phyloP scores from a whole-genome alignment of 441 rosid genomes.

The Gossypium lobatum region DNA sequence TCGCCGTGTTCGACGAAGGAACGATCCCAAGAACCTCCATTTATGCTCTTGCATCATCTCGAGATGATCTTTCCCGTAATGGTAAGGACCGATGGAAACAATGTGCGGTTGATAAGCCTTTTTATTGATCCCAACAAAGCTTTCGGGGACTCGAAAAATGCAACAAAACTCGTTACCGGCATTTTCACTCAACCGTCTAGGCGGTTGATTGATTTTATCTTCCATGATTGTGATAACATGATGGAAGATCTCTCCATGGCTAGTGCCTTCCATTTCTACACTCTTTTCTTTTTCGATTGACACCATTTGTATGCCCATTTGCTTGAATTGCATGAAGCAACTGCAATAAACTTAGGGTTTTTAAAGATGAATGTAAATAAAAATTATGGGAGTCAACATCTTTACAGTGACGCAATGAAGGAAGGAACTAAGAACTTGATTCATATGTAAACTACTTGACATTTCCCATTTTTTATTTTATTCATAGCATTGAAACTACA shows the following conservation, averaged over 20 bases:
- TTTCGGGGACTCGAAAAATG: not conserved
- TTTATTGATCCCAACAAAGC: not conserved
- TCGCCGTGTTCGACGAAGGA: not conserved
- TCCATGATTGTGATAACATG: slow-evolving; percentile 3
- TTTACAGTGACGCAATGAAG: not conserved
- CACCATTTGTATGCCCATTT: no score
- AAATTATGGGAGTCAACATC: no score
- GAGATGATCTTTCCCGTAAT: not conserved
- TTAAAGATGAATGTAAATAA: not conserved
- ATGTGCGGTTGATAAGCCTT: not conserved
- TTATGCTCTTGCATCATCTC: slow-evolving; percentile 1
- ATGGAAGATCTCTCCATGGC: not conserved
- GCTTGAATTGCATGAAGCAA: no score
- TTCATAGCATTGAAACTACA: not conserved
- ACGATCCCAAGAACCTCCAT: not conserved
- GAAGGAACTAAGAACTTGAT: not conserved
- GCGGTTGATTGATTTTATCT: not conserved
- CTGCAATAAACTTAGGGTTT: not conserved
- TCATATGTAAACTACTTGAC: not conserved
- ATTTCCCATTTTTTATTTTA: not conserved
- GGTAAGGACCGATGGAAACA: not conserved
- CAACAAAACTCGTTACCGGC: not conserved
- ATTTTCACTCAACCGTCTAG: not conserved
- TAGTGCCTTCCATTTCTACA: not conserved
- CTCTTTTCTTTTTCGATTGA: no score